Conservation (phyloP, 371 early-diverging fungal species). For the Mortierella sp. region DNA sequence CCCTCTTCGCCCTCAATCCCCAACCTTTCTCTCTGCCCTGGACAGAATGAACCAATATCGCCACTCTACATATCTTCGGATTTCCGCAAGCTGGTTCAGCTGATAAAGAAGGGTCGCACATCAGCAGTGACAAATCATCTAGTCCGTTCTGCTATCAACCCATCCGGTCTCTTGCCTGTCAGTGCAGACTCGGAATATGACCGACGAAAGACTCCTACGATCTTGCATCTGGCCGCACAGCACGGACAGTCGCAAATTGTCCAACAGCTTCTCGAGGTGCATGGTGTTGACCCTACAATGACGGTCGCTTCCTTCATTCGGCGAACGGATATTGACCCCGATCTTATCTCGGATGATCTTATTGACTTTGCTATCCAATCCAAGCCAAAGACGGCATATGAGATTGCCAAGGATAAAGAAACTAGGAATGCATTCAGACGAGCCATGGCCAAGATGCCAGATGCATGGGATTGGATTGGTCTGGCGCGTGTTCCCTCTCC, state of each 20-base stretch:
- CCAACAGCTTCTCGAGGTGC: slow-evolving; percentile 68
- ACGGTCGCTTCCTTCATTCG: slow-evolving; percentile 44
- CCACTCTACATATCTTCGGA: background rate
- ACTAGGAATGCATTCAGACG: slow-evolving; percentile 85
- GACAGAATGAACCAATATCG: background rate
- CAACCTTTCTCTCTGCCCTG: background rate
- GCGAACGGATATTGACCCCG: background rate
- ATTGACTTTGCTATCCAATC: background rate
- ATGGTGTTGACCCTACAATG: slow-evolving; percentile 82
- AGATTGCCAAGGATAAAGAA: slow-evolving; percentile 78
- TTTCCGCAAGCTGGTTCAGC: slow-evolving; percentile 49
- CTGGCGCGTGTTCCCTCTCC: slow-evolving; percentile 80
- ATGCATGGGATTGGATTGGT: slow-evolving; percentile 73
- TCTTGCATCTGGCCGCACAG: slow-evolving; percentile 77
- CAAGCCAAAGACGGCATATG: slow-evolving; percentile 77
- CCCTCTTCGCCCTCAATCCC: background rate
- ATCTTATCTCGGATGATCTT: background rate
- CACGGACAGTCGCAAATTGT: slow-evolving; percentile 70
- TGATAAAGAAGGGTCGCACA: slow-evolving; percentile 68
- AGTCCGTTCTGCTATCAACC: slow-evolving; percentile 10
- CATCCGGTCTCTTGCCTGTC: slow-evolving; percentile 60
- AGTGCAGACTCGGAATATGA: slow-evolving; percentile 60
- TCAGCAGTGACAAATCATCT: slow-evolving; percentile 61
- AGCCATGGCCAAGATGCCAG: slow-evolving; percentile 71
- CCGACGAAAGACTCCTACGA: slow-evolving; percentile 61